Conservation (phyloP, 768 basidiomycete genomes). For the Boletus subcaerulescens region DNA sequence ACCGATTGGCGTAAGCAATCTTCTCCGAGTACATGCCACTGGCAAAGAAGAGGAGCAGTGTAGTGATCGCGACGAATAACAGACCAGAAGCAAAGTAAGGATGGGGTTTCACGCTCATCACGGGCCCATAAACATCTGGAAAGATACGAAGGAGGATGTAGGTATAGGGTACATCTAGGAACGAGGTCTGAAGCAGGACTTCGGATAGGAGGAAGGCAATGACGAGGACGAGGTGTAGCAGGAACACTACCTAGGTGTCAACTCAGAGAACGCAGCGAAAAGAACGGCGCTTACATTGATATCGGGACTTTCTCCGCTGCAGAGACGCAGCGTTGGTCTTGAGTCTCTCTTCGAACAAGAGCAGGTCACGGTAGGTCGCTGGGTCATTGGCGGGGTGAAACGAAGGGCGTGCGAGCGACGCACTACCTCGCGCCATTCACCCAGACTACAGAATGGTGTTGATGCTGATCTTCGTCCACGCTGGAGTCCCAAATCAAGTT, state of each 20-base stretch:
- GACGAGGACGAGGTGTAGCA: slow-evolving; percentile 61
- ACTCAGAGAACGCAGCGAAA: slow-evolving; percentile 16
- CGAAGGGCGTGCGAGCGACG: slow-evolving; percentile 29
- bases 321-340: slow-evolving; percentile 87
- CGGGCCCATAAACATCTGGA: slow-evolving; percentile 47
- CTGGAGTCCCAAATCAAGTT: background rate
- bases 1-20: slow-evolving; percentile 96
- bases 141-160: slow-evolving; percentile 45
- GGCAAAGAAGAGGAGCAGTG: slow-evolving; percentile 91
- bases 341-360: slow-evolving; percentile 94
- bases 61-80: slow-evolving; percentile 85
- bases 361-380: slow-evolving; percentile 81
- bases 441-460: background rate
- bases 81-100: slow-evolving; percentile 78
- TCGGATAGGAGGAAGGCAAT: slow-evolving; percentile 74
- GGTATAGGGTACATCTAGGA: slow-evolving; percentile 64
- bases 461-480: background rate
- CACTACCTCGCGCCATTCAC: slow-evolving; percentile 26
- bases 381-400: slow-evolving; percentile 69
- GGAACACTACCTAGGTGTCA: slow-evolving; percentile 56
- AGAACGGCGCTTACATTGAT: slow-evolving; percentile 59
- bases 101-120: slow-evolving; percentile 47
- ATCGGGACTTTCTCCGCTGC: slow-evolving; percentile 74
- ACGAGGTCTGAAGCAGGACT: slow-evolving; percentile 64
- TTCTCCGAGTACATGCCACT: slow-evolving; percentile 96